phyloP scores from a whole-genome alignment of 306 rosid genomes.

The Quercus robur region DNA sequence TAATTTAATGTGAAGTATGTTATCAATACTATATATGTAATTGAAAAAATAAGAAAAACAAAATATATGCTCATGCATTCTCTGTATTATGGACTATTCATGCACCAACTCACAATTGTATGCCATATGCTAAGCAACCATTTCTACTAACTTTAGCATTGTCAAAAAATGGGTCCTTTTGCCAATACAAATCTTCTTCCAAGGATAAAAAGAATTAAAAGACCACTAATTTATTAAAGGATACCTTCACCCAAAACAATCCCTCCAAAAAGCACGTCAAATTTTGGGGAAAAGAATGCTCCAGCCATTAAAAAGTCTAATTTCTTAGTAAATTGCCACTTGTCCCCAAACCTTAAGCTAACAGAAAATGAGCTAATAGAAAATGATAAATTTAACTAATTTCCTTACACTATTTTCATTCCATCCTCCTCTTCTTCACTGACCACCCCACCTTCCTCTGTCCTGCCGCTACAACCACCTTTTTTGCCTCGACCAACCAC shows the following conservation, averaged over 20 bases:
- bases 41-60: background rate
- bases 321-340: too few relatives aligned
- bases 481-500: too few relatives aligned
- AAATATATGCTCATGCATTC: background rate
- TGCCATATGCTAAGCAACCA: background rate
- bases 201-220: background rate
- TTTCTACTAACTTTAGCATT: background rate
- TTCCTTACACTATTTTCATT: background rate
- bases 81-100: background rate
- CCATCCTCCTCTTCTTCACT: too few relatives aligned
- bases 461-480: too few relatives aligned
- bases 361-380: too few relatives aligned
- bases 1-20: too few relatives aligned
- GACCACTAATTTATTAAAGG: background rate
- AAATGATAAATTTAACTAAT: background rate
- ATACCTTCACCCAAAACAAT: background rate
- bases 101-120: background rate
- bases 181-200: background rate
- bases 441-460: too few relatives aligned
- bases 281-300: background rate
- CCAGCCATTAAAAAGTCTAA: background rate
- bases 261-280: background rate
- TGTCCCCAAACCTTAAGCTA: too few relatives aligned
- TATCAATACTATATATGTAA: too few relatives aligned
- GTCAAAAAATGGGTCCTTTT: background rate